Evolutionary conservation across 139 green algal species (phyloP), one percentile per base, ranked within the genome.

Genomic region (Micractinium sp.): DNA sequence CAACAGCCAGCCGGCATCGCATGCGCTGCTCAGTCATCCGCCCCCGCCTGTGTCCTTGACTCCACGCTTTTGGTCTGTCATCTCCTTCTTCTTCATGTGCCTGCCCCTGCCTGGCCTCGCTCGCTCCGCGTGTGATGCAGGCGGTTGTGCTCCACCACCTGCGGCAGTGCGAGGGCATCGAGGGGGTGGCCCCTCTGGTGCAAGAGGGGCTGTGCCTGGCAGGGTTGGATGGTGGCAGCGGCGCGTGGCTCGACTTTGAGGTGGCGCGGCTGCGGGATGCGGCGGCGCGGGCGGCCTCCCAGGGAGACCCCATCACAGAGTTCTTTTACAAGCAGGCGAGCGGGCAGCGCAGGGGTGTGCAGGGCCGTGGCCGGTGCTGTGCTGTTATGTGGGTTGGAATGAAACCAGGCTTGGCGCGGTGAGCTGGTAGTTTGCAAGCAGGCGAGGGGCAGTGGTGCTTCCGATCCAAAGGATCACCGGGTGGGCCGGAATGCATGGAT

Each of bases 321-420:
- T 90, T 83, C 33, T 82, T 90, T 33, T 90, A 82, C 80, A 74
- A 69, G 27, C 86, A 86, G 63, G 86, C 77, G 29, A 39, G n/a
- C n/a, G n/a, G n/a, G 47, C 41, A 82, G 4, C 2, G n/a, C 31
- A 36, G 71, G 71, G 47, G 47, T 56, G 47, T 9, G 47, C 47
- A 56, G 47, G 47, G 47, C 7, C 5, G 5, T 5, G 47, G 47
- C 9, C 47, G 47, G 47, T 5, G 7, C 47, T 56, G 47, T 56
- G 47, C 47, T 56, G 47, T 56, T 5, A 16, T 5, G 7, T 56
- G 47, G 5, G 47, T 9, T 9, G n/a, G n/a, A n/a, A n/a, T n/a
- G n/a, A n/a, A 56, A 56, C 47, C 47, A 56, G 47, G 47, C 47
- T 16, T 56, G 47, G 9, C 47, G 47, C 47, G 5, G 47, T 56